Base-by-base conservation (phyloP, 352 stramenopile species). In the Vaucheria bursata region DNA sequence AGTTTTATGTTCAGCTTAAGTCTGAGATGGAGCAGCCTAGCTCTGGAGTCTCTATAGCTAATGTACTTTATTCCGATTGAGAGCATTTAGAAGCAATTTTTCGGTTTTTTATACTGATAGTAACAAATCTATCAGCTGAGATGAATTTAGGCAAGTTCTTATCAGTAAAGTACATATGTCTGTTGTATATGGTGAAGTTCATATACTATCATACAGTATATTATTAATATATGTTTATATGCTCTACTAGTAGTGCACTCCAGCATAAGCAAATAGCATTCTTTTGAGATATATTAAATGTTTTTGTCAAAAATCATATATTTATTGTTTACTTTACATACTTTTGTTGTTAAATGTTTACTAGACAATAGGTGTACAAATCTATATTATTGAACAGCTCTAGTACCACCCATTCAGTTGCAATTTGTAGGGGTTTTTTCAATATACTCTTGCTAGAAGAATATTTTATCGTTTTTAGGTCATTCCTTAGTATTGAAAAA, bases 81-180 rank as follows among this genome's bases (percentile, higher is more conserved):
- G 72, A 81, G 66, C 71, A 82, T 70, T 75, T 86, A 52, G 81
- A 86, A 78, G 59, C 77, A 4, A 75, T 86, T 40, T 86, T 86
- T 71, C 66, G 69, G 31, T 86, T 83, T 65, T 86, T 86, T 53
- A 86, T 66, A 77, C 39, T 1, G 78, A 86, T 53, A 71, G 67
- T 32, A 82, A 86, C 38, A 81, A 81, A 33, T 79, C 76, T 33
- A 86, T 86, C 37, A 84, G 73, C 45, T 18, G 72, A 18, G 77
- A 82, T 29, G 80, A 86, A 78, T 86, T 86, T 70, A 68, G 53
- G 8, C 37, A 12, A 59, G 45, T 25, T 59, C 12, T 59, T 50
- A 12, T 5, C 5, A 12, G 5, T 12, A 12, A 50, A 12, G 5
- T 12, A 50, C 5, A 50, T 5, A 5, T 12, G 12, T 50, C 39